phyloP scores from a whole-genome alignment of 495 filamentous ascomycete species.

The Paragyromitra xinjiangensis region DNA sequence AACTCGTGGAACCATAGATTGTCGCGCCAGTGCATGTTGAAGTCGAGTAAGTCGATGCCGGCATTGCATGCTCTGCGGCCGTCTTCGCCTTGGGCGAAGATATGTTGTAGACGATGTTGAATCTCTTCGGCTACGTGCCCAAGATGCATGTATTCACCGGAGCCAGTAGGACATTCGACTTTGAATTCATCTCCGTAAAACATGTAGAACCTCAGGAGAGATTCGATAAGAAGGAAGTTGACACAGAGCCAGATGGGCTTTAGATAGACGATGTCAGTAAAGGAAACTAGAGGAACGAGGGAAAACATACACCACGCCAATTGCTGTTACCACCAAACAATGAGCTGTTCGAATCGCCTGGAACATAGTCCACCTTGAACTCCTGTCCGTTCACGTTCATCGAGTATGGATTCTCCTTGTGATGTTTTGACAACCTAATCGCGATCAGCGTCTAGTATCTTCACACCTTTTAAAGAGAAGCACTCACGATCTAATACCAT shows the following conservation, averaged over 20 bases:
- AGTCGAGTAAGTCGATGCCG: conserved; percentile 83
- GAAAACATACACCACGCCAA: conserved; percentile 71
- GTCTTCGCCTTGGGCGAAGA: conserved; percentile 83
- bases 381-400: conserved; percentile 95
- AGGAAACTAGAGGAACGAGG: neutral
- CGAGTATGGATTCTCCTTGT: conserved; percentile 86
- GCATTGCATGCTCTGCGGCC: conserved; percentile 86
- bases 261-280: neutral
- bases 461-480: neutral
- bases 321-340: conserved; percentile 98
- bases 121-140: conserved; percentile 96
- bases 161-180: conserved; percentile 92
- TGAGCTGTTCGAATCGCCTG: conserved; percentile 91
- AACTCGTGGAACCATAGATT: conserved; percentile 97
- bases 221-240: conserved; percentile 94
- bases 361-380: conserved; percentile 88
- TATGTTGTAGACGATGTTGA: conserved; percentile 91
- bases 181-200: conserved; percentile 90
- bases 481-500: conserved; percentile 80
- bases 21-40: conserved; percentile 90
- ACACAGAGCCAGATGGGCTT: conserved; percentile 94
- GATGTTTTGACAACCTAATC: conserved; percentile 77
- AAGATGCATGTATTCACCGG: conserved; percentile 93
- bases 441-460: conserved; percentile 6
- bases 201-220: conserved; percentile 88